Evolutionary conservation across 768 basidiomycete species (phyloP), one percentile per base, ranked within the genome.

Genomic region (Kwoniella sp.): DNA sequence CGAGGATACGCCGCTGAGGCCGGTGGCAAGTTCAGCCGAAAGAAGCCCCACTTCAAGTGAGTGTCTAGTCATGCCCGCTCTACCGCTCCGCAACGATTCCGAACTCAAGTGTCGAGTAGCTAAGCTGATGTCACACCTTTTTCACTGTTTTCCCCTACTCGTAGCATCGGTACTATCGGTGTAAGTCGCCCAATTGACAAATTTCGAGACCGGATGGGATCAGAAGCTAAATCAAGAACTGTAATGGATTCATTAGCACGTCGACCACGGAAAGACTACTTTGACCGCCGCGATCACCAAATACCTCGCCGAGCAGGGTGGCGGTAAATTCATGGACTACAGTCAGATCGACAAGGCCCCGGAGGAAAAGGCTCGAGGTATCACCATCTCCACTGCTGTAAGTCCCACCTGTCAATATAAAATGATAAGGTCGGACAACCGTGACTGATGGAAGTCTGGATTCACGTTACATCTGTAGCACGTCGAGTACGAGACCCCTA

Each of bases 351-450:
- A 99, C 90, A 97, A 91, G 85, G 96, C 96, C 9, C 96, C 96
- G 2, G 96, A 99, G 83, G 96, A 99, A 84, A 95, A 93, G 83
- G 95, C 95, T 67, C 92, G 96, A 81, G 96, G 96, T 82, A 99
- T 99, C 83, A 99, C 96, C 67, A 99, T 99, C 82, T 93, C 95
- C 82, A 95, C 96, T 23, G 87, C 96, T 52, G 79, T 80, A 55
- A 65, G 79, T 74, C 20, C 12, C 45, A 1, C n/a, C 13, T 5
- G 34, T 37, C 34, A 7, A 5, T 26, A n/a, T n/a, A 7, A 7
- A 37, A 13, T 7, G 7, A 37, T 37, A 7, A 13, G 34, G 34
- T 26, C 23, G 7, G 47, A 48, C 20, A n/a, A 23, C 8, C 47
- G 47, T 7, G 8, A 23, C 15, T 48, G 4, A 48, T 20, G 8